Conservation (phyloP, 345 rosid species). For the Capsella bursapastoris region DNA sequence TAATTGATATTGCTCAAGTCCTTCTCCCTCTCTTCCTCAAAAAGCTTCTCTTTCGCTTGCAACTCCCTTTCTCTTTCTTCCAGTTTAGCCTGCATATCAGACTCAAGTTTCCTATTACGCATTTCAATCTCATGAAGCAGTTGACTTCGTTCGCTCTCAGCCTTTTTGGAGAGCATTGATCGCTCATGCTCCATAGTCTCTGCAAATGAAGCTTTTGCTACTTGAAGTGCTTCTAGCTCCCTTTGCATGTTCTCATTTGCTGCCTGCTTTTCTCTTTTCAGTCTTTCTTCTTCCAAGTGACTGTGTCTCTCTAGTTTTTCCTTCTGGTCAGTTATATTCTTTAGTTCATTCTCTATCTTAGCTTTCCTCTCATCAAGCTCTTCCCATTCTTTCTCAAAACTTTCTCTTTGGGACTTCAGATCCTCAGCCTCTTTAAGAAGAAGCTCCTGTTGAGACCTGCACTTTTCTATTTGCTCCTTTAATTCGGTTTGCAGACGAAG, state of each 20-base stretch:
- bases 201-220: slow-evolving; percentile 71
- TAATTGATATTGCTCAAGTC: slow-evolving; percentile 71
- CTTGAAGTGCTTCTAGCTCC: slow-evolving; percentile 70
- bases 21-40: slow-evolving; percentile 87
- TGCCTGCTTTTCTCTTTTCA: slow-evolving; percentile 65
- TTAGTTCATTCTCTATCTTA: slow-evolving; percentile 60
- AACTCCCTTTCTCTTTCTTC: slow-evolving; percentile 72
- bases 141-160: slow-evolving; percentile 77
- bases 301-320: slow-evolving; percentile 71
- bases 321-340: slow-evolving; percentile 53
- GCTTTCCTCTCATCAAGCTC: slow-evolving; percentile 80
- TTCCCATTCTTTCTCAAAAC: slow-evolving; percentile 96
- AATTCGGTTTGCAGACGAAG: slow-evolving; percentile 75
- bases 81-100: slow-evolving; percentile 58
- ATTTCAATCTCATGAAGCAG: slow-evolving; percentile 74
- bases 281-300: slow-evolving; percentile 69
- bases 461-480: slow-evolving; percentile 74
- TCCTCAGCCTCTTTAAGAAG: slow-evolving; percentile 88
- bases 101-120: slow-evolving; percentile 70
- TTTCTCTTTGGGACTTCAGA: slow-evolving; percentile 79
- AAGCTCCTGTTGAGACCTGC: slow-evolving; percentile 73
- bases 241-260: slow-evolving; percentile 56
- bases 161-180: slow-evolving; percentile 56
- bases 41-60: slow-evolving; percentile 57
- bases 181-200: slow-evolving; percentile 80